A percentile compares a stretch with the other conserved stretches of the same genome.
These are phyloP conservation scores for Talaromyces trachyspermus DNA, from an alignment of 495 filamentous ascomycete genomes.

Conservation along the genomic window DNA sequence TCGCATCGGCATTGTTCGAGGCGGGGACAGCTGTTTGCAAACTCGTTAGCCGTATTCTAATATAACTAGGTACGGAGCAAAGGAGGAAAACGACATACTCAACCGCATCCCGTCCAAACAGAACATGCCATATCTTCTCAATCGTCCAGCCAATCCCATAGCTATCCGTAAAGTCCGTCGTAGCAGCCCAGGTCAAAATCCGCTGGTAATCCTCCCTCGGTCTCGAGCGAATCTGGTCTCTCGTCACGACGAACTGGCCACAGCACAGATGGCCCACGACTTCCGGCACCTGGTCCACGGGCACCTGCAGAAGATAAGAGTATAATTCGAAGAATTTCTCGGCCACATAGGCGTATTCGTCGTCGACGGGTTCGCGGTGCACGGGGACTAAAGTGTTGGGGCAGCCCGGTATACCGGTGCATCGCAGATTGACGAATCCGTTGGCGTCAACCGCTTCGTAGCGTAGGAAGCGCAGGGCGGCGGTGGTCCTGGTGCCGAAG, in stretches of 20 bases:
- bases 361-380: slow-evolving; percentile 24
- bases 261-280: slow-evolving; percentile 41
- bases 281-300: slow-evolving; percentile 23
- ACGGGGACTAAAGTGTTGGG: slow-evolving; percentile 25
- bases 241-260: slow-evolving; percentile 41
- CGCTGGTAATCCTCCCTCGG: slow-evolving; percentile 34
- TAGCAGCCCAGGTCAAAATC: slow-evolving; percentile 34
- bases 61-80: neutral
- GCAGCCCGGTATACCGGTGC: slow-evolving; percentile 30
- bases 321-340: slow-evolving; percentile 29
- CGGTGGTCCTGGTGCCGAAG: slow-evolving; percentile 25
- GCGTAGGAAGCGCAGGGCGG: slow-evolving; percentile 24
- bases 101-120: slow-evolving; percentile 32
- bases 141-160: slow-evolving; percentile 37
- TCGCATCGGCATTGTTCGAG: slow-evolving; percentile 39
- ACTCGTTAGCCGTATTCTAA: slow-evolving; percentile 1
- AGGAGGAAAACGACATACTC: slow-evolving; percentile 22
- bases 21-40: slow-evolving; percentile 23
- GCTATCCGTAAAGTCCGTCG: slow-evolving; percentile 26
- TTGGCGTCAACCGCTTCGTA: slow-evolving; percentile 29
- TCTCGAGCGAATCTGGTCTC: slow-evolving; percentile 32
- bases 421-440: slow-evolving; percentile 38
- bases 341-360: slow-evolving; percentile 29
- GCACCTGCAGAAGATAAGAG: slow-evolving; percentile 23
- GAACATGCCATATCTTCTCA: slow-evolving; percentile 37